A percentile compares a stretch with the other conserved stretches of the same genome.
Evolutionary conservation across 2,329 filamentous ascomycete species (phyloP).

Genomic region (Cladophialophora exuberans): DNA sequence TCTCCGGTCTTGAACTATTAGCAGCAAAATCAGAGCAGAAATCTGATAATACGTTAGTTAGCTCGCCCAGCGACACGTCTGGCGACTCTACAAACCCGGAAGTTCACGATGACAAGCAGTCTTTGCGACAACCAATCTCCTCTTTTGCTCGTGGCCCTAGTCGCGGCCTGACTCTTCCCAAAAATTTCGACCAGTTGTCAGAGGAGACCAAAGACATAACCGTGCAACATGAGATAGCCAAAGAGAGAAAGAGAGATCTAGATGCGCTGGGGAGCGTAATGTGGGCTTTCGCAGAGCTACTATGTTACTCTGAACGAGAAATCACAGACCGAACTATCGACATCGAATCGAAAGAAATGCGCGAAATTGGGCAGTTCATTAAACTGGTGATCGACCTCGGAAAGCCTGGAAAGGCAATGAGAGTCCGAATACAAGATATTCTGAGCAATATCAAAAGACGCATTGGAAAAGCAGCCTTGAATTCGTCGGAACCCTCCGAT

Average conservation of each 20-base stretch:
- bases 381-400: slow-evolving; percentile 20
- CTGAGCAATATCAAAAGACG: slow-evolving; percentile 26
- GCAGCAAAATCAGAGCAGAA: not conserved
- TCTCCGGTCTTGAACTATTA: slow-evolving; percentile 1
- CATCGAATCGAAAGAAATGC: slow-evolving; percentile 23
- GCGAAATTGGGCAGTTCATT: slow-evolving; percentile 23
- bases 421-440: slow-evolving; percentile 25
- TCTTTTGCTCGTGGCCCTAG: not conserved
- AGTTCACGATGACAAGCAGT: not conserved
- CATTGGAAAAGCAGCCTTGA: not conserved
- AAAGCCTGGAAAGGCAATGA: slow-evolving; percentile 14
- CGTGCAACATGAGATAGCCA: slow-evolving; percentile 24
- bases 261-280: slow-evolving; percentile 17
- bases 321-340: slow-evolving; percentile 11
- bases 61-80: not conserved
- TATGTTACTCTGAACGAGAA: slow-evolving; percentile 7
- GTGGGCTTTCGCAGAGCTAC: slow-evolving; percentile 19
- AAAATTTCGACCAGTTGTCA: slow-evolving; percentile 13
- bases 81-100: not conserved
- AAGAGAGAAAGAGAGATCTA: slow-evolving; percentile 27
- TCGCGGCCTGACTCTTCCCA: slow-evolving; percentile 14
- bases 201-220: slow-evolving; percentile 21
- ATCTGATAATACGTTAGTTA: too few relatives aligned
- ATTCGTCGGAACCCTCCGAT: not conserved
- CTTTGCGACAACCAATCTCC: not conserved